Percentiles rank a stretch among this genome's conserved stretches.
Conservation (phyloP, 2,329 filamentous ascomycete genomes). For the Pseudogymnoascus sp. region DNA sequence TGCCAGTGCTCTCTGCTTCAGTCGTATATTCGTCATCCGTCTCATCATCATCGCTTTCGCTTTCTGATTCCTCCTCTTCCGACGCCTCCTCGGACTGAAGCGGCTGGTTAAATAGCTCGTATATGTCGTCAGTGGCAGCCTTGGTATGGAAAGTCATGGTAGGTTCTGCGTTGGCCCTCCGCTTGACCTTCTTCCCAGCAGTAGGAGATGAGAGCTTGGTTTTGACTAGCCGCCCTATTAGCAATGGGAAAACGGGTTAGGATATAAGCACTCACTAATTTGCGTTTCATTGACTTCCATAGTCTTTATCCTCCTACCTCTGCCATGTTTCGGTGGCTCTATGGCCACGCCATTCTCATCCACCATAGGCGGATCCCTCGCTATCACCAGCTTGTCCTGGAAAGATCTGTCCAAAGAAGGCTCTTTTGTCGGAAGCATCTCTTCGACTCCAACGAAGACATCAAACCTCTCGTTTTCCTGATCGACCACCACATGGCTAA, state of each 20-base stretch:
- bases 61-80: slow-evolving; percentile 37
- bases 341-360: slow-evolving; percentile 52
- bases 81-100: slow-evolving; percentile 34
- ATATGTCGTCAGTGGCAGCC: slow-evolving; percentile 94
- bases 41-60: slow-evolving; percentile 48
- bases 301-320: slow-evolving; percentile 63
- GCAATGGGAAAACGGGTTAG: slow-evolving; percentile 7
- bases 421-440: not conserved
- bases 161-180: slow-evolving; percentile 61
- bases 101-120: slow-evolving; percentile 92
- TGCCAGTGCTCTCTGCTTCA: slow-evolving; percentile 73
- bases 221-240: slow-evolving; percentile 57
- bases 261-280: slow-evolving; percentile 57
- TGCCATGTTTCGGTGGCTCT: slow-evolving; percentile 37
- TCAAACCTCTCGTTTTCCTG: slow-evolving; percentile 5
- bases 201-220: slow-evolving; percentile 87
- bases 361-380: slow-evolving; percentile 33
- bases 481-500: not conserved
- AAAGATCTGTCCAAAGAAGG: not conserved
- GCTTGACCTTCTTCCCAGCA: slow-evolving; percentile 74
- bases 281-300: slow-evolving; percentile 87
- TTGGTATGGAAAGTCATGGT: slow-evolving; percentile 97
- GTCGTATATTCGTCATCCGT: slow-evolving; percentile 72
- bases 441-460: not conserved
- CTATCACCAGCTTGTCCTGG: slow-evolving; percentile 28